Evolutionary conservation across 129 eudicot genomes (phyloP).

Genomic region (Mikania micrantha): DNA sequence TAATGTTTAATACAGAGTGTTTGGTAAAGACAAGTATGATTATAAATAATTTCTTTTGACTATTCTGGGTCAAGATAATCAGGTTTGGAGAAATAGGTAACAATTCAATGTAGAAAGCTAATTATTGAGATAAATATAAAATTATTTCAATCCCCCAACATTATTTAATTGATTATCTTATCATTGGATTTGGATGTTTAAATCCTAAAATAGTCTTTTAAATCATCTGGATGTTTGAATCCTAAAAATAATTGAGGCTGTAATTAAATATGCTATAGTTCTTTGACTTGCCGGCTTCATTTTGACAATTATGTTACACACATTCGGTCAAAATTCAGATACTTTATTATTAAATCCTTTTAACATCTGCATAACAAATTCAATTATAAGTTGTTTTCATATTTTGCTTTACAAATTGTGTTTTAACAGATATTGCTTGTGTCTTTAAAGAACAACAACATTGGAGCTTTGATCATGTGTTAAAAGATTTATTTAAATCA

Average conservation of each 20-base stretch:
- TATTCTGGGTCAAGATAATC: neutral
- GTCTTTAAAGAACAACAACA: conserved; percentile 11
- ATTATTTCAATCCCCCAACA: neutral
- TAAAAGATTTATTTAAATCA: conserved; percentile 9
- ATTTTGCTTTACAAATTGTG: conserved; percentile 20
- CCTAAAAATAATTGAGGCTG: neutral
- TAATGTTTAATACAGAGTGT: conserved; percentile 24
- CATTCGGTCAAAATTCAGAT: conserved; percentile 26
- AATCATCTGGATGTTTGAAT: too few species aligned
- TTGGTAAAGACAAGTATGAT: neutral
- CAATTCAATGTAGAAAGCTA: neutral
- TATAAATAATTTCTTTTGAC: neutral
- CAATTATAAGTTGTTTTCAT: conserved; percentile 8
- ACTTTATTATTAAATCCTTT: neutral
- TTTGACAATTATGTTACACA: conserved; percentile 20
- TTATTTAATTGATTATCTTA: neutral
- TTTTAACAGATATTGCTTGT: conserved; percentile 27
- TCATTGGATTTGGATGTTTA: neutral
- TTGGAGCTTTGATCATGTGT: conserved; percentile 9
- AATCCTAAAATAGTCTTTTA: too few species aligned
- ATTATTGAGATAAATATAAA: neutral
- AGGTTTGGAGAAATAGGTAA: neutral
- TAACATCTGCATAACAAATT: neutral
- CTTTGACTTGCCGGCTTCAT: conserved; percentile 26
- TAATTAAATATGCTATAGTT: conserved; percentile 12